Conservation (phyloP, 2,329 filamentous ascomycete genomes). For the Clarireedia hainanense region DNA sequence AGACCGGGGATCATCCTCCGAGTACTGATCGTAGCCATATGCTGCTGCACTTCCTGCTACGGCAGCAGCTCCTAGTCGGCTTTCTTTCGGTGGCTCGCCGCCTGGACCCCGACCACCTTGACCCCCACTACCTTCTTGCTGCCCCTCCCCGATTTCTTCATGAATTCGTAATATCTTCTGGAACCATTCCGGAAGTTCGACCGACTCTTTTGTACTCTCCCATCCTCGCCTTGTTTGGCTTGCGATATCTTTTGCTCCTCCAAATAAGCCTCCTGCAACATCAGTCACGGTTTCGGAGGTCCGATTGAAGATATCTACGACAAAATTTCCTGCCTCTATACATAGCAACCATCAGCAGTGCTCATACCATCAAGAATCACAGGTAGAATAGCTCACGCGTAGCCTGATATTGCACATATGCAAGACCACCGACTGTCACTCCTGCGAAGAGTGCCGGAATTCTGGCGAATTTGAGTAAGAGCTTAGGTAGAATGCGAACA, state of each 20-base stretch:
- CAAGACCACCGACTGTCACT: slow-evolving; percentile 74
- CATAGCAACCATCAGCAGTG: neutral
- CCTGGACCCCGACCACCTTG: slow-evolving; percentile 39
- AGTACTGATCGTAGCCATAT: slow-evolving; percentile 66
- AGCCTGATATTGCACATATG: slow-evolving; percentile 95
- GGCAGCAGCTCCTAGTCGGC: slow-evolving; percentile 52
- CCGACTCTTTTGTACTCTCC: slow-evolving; percentile 72
- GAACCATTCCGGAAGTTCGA: slow-evolving; percentile 71
- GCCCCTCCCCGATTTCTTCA: slow-evolving; percentile 47
- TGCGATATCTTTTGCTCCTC: slow-evolving; percentile 65
- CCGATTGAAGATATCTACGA: slow-evolving; percentile 64
- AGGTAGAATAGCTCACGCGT: slow-evolving; percentile 50
- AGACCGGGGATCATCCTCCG: slow-evolving; percentile 54
- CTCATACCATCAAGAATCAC: neutral
- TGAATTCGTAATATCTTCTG: slow-evolving; percentile 60
- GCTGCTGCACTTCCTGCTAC: slow-evolving; percentile 66
- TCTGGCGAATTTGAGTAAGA: slow-evolving; percentile 82
- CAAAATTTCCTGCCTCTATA: slow-evolving; percentile 67
- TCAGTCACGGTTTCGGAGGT: slow-evolving; percentile 64
- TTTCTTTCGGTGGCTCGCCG: slow-evolving; percentile 46
- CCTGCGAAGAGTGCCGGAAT: slow-evolving; percentile 89
- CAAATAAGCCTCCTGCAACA: slow-evolving; percentile 63
- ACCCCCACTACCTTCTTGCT: slow-evolving; percentile 28
- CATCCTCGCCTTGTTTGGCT: slow-evolving; percentile 74
- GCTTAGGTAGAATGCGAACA: slow-evolving; percentile 64